Evolutionary conservation across 164 flowering plant species (phyloP).

Genomic region (Sedum album): DNA sequence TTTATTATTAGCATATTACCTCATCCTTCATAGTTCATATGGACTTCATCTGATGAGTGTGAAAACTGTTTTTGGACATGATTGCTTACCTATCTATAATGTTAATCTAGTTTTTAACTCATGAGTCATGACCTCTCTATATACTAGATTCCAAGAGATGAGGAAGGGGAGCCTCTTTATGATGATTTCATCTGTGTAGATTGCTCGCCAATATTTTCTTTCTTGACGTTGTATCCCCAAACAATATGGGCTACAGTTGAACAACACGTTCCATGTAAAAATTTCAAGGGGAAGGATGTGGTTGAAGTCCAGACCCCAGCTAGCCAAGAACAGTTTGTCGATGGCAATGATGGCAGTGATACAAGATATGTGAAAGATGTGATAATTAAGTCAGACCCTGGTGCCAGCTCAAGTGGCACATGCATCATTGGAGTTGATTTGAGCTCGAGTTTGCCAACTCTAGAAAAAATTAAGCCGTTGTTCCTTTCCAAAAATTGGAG

Average conservation of each 20-base stretch:
- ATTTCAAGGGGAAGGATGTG: constrained; percentile 27
- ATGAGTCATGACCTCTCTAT: background rate
- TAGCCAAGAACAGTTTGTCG: constrained; percentile 14
- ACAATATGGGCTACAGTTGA: constrained; percentile 34
- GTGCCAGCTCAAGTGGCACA: constrained; percentile 12
- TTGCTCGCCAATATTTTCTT: constrained; percentile 57
- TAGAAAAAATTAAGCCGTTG: constrained; percentile 44
- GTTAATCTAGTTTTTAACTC: background rate
- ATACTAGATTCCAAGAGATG: constrained; percentile 83
- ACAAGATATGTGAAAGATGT: constrained; percentile 11
- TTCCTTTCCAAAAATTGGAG: constrained; percentile 89
- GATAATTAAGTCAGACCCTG: background rate
- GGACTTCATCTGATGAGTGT: background rate
- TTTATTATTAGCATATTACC: too few relatives aligned
- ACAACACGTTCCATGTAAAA: constrained; percentile 19
- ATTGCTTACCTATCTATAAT: background rate
- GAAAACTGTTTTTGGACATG: background rate
- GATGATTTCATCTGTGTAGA: constrained; percentile 82
- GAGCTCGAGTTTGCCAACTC: constrained; percentile 17
- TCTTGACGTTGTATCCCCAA: constrained; percentile 62
- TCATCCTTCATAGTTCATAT: too few relatives aligned
- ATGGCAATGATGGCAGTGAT: constrained; percentile 14
- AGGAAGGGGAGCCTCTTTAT: constrained; percentile 80
- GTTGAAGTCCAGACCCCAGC: constrained; percentile 23
- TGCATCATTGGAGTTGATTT: constrained; percentile 53